Conservation (phyloP, 805 yeast genomes). For the Candida succiphila region DNA sequence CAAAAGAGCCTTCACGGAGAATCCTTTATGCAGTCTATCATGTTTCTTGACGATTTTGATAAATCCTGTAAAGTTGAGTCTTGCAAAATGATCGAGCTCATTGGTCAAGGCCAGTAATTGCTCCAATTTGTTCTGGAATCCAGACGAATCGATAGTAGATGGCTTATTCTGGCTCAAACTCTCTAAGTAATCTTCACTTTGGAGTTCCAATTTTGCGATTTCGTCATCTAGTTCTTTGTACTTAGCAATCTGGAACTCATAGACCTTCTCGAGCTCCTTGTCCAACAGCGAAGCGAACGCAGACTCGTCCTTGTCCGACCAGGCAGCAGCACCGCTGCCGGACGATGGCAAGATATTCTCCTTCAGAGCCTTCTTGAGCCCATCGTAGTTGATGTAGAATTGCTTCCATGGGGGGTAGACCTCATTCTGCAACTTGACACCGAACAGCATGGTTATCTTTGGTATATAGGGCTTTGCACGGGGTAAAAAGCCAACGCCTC, state of each 20-base stretch:
- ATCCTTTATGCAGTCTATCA: constrained; percentile 79
- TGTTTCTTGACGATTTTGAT: constrained; percentile 92
- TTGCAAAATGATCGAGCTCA: constrained; percentile 80
- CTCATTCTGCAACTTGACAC: constrained; percentile 73
- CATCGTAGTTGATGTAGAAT: constrained; percentile 57
- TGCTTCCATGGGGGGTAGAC: constrained; percentile 83
- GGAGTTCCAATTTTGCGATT: constrained; percentile 53
- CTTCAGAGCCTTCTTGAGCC: constrained; percentile 55
- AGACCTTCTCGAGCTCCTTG: constrained; percentile 66
- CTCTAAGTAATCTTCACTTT: constrained; percentile 33
- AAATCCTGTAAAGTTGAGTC: constrained; percentile 92
- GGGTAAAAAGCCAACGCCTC: no score
- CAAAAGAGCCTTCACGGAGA: constrained; percentile 82
- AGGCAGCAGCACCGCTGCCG: constrained; percentile 20
- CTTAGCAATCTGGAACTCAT: constrained; percentile 56
- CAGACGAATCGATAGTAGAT: constrained; percentile 40
- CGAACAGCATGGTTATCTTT: constrained; percentile 58
- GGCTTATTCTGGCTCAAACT: constrained; percentile 8
- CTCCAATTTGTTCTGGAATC: constrained; percentile 64
- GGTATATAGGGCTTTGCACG: no score
- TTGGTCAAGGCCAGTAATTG: constrained; percentile 64
- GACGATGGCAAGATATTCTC: constrained; percentile 44
- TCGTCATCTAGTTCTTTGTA: constrained; percentile 59
- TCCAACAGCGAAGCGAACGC: constrained; percentile 59
- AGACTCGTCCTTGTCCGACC: constrained; percentile 69